Evolutionary conservation across 2,329 filamentous ascomycete species (phyloP), one percentile per base, ranked within the genome.

Genomic region (Fonsecaea pedrosoi): DNA sequence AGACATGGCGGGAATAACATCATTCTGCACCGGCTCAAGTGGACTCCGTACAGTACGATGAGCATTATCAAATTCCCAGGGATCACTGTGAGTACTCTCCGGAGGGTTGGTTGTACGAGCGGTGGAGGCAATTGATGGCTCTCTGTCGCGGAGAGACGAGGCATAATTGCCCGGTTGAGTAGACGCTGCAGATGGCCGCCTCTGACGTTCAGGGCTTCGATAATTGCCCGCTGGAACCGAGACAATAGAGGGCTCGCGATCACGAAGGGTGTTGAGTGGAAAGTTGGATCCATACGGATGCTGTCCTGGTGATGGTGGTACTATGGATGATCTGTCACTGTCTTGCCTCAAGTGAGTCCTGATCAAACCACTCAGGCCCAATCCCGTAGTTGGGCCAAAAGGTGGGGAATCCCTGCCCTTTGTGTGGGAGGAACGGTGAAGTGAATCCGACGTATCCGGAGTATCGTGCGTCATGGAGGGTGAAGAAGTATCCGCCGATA

Each of bases 301-400:
- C 40, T 42, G 59, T n/a, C 69, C 79, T 48, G 77, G 80, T 9
- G 81, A 81, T 30, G 78, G 79, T 64, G 80, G 80, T 32, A 86
- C 87, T 71, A 92, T 92, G 0, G 92, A 96, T 0, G 94, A 98
- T 13, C 88, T 85, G 66, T 89, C 90, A 79, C 94, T 98, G 70
- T 90, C 88, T 38, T 88, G 88, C 59, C 95, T 88, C 48, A 98
- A 81, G 81, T 98, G 95, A 69, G 94, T 90, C 37, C 90, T 88
- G 54, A 97, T 89, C 82, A 97, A 86, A 1, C 90, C 91, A 73
- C 90, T 94, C 15, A 97, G 82, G 0, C 92, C 92, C 18, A 79
- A 71, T 2, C 77, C 78, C n/a, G 70, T 63, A 4, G 61, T 65
- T 0, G 91, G 89, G 1, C 90, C 90, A 5, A 97, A 80, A 0